Evolutionary conservation across 2,329 filamentous ascomycete genomes (phyloP).

Genomic region (Neofusicoccum laricinum): DNA sequence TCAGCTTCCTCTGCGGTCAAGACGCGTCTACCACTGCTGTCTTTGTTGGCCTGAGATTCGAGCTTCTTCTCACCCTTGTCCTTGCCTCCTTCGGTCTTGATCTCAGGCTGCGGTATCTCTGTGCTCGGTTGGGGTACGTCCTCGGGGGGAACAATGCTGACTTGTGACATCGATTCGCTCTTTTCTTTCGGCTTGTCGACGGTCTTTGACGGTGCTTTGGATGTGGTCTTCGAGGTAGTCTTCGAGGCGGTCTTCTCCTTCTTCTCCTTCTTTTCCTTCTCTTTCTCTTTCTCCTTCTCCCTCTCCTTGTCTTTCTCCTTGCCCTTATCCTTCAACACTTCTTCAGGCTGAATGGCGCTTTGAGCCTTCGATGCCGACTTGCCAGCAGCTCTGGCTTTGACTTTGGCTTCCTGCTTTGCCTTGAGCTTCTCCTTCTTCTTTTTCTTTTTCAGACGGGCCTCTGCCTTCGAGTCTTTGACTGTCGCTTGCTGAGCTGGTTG

Average conservation of each 20-base stretch:
- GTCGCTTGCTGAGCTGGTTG: neutral
- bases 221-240: neutral
- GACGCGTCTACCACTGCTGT: slow-evolving; percentile 11
- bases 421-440: slow-evolving; percentile 18
- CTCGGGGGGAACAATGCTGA: slow-evolving; percentile 10
- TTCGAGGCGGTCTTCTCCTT: slow-evolving; percentile 22
- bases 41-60: slow-evolving; percentile 5
- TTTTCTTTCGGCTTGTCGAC: slow-evolving; percentile 24
- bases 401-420: slow-evolving; percentile 19
- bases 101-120: slow-evolving; percentile 16
- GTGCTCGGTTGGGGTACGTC: slow-evolving; percentile 15
- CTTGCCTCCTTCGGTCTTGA: slow-evolving; percentile 14
- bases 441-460: slow-evolving; percentile 12
- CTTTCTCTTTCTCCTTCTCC: slow-evolving; percentile 22
- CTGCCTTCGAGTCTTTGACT: slow-evolving; percentile 8
- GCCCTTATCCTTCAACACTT: neutral
- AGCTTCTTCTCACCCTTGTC: slow-evolving; percentile 14
- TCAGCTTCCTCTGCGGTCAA: slow-evolving; percentile 38
- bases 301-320: neutral
- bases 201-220: slow-evolving; percentile 20
- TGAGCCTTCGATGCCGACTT: slow-evolving; percentile 14
- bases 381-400: neutral
- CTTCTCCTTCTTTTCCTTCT: slow-evolving; percentile 28
- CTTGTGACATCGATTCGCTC: slow-evolving; percentile 7
- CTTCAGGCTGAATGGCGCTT: neutral